A percentile compares a stretch with the other conserved stretches of the same genome.
These are phyloP conservation scores for Tetrapisispora nanseiensis DNA, from an alignment of 805 yeast genomes.

Conservation along the genomic window DNA sequence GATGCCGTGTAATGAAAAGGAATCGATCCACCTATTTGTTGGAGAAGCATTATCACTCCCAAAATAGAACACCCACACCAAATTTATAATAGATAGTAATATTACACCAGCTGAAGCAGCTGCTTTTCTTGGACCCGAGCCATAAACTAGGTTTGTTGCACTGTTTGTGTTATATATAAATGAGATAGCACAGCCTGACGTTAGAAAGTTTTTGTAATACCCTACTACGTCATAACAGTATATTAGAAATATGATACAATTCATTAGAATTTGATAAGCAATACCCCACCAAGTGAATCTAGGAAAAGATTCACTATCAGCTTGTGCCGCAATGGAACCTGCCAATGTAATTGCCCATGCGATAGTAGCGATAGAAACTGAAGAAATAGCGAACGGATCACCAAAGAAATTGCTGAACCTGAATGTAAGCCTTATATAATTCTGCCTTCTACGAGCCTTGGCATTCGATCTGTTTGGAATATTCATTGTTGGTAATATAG, in stretches of 20 bases:
- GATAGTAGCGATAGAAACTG: constrained; percentile 60
- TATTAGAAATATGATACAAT: constrained; percentile 40
- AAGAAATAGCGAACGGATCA: constrained; percentile 83
- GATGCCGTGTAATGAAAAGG: constrained; percentile 53
- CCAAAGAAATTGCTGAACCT: constrained; percentile 46
- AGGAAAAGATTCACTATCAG: constrained; percentile 44
- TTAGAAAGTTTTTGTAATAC: constrained; percentile 46
- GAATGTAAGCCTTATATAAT: constrained; percentile 19
- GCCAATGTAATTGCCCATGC: constrained; percentile 87
- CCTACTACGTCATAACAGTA: constrained; percentile 58
- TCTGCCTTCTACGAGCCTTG: constrained; percentile 18
- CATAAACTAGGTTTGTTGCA: constrained; percentile 69
- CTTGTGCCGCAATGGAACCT: constrained; percentile 61
- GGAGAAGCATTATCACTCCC: constrained; percentile 91
- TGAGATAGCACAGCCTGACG: constrained; percentile 46
- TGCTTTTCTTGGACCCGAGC: constrained; percentile 50
- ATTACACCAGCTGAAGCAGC: constrained; percentile 94
- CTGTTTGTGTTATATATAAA: constrained; percentile 79
- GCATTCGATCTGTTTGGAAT: constrained; percentile 18
- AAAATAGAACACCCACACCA: constrained; percentile 79
- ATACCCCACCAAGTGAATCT: constrained; percentile 95
- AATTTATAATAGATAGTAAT: constrained; percentile 66
- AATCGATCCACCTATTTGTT: constrained; percentile 72
- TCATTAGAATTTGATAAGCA: constrained; percentile 61
- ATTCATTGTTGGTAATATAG: not conserved